Conservation (phyloP, 768 basidiomycete species). For the Tephrocybe sp. region DNA sequence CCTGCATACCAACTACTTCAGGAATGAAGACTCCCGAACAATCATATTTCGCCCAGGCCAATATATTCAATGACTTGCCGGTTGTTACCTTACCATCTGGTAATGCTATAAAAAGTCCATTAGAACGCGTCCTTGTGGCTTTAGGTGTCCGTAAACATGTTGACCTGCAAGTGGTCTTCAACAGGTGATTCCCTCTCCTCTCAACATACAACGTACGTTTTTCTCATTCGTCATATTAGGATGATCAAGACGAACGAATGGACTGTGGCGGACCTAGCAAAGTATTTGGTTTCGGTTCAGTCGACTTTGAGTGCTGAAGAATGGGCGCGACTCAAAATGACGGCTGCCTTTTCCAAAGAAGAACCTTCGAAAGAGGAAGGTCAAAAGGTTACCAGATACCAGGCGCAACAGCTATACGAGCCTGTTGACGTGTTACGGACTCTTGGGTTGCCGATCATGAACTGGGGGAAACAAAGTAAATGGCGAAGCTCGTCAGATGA, state of each 20-base stretch:
- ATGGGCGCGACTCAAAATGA: constrained; percentile 53
- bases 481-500: constrained; percentile 86
- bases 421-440: constrained; percentile 69
- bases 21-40: constrained; percentile 74
- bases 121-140: constrained; percentile 69
- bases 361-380: constrained; percentile 19
- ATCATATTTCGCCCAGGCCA: constrained; percentile 81
- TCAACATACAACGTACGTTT: constrained; percentile 11
- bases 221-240: constrained; percentile 33
- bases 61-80: constrained; percentile 87
- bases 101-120: constrained; percentile 54
- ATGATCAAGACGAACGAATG: constrained; percentile 90
- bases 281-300: constrained; percentile 84
- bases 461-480: constrained; percentile 77
- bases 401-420: constrained; percentile 81
- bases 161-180: constrained; percentile 90
- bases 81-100: constrained; percentile 72
- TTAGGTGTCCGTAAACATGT: constrained; percentile 90
- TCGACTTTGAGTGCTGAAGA: constrained; percentile 46
- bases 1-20: constrained; percentile 69
- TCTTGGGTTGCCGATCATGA: constrained; percentile 77
- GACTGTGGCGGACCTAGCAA: constrained; percentile 81
- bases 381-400: constrained; percentile 46
- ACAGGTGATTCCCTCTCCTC: constrained; percentile 44
- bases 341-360: constrained; percentile 76